phyloP scores from a whole-genome alignment of 257 asterid genomes.

The Schizonepeta tenuifolia region DNA sequence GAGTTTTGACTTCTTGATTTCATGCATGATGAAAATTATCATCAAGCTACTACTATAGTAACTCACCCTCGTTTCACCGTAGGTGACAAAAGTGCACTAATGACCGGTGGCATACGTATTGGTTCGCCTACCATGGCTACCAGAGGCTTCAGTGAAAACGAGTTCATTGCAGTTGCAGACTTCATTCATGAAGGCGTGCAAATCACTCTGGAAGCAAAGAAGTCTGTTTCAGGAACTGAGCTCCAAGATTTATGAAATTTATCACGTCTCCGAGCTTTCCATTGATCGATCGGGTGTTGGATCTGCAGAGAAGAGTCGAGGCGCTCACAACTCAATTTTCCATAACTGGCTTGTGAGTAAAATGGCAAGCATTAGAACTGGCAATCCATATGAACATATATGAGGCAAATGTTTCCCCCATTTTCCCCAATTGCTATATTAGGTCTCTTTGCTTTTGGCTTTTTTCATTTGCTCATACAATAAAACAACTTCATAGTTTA shows the following conservation, averaged over 20 bases:
- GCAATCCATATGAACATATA: neutral
- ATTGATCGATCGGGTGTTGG: conserved; percentile 52
- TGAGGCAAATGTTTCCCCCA: neutral
- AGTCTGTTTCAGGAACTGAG: conserved; percentile 62
- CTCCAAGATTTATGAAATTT: conserved; percentile 77
- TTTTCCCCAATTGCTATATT: conserved; percentile 14
- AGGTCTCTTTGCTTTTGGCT: neutral
- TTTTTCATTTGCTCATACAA: neutral
- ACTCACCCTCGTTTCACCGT: conserved; percentile 2
- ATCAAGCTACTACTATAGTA: neutral
- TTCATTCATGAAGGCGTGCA: conserved; percentile 91
- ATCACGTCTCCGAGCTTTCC: conserved; percentile 67
- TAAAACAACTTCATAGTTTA: neutral
- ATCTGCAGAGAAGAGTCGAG: conserved; percentile 71
- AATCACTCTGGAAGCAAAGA: conserved; percentile 76
- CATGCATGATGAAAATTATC: neutral
- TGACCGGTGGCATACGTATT: conserved; percentile 93
- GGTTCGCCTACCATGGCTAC: conserved; percentile 98
- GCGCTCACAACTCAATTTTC: conserved; percentile 75
- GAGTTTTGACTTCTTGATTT: neutral
- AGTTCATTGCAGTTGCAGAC: conserved; percentile 70
- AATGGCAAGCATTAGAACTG: neutral
- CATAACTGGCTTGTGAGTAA: conserved; percentile 73
- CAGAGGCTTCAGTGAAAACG: conserved; percentile 74
- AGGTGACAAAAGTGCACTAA: conserved; percentile 95